Evolutionary conservation across 1,284 basidiomycete species (phyloP).

Genomic region (Omphalotus olearius): DNA sequence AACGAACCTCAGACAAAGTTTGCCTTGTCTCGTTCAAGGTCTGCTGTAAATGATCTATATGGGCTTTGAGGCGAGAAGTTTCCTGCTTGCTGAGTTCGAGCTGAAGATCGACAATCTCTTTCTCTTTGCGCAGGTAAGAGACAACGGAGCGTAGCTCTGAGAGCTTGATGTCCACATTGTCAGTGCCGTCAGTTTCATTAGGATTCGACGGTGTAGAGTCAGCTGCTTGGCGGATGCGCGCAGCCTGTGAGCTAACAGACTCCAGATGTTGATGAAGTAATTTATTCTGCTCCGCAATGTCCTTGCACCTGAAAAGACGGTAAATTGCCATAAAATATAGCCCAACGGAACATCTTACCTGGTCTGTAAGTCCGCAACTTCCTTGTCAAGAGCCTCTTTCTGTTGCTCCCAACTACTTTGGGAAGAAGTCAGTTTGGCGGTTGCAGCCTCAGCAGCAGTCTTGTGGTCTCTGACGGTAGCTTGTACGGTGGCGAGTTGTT

Average conservation of each 20-base stretch:
- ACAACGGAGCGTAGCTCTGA: constrained; percentile 80
- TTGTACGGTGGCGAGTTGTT: constrained; percentile 53
- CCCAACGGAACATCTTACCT: constrained; percentile 41
- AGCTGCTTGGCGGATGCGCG: constrained; percentile 69
- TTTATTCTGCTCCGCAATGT: constrained; percentile 74
- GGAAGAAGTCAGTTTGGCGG: constrained; percentile 64
- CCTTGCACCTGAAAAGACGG: constrained; percentile 52
- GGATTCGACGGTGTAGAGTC: constrained; percentile 41
- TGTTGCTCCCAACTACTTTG: constrained; percentile 81
- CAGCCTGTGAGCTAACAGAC: constrained; percentile 78
- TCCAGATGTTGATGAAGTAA: constrained; percentile 84
- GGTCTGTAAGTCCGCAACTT: constrained; percentile 65
- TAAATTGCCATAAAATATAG: not conserved
- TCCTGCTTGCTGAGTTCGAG: constrained; percentile 86
- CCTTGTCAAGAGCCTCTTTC: constrained; percentile 72
- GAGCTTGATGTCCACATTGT: constrained; percentile 55
- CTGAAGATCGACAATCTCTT: constrained; percentile 87
- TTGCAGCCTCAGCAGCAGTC: constrained; percentile 66
- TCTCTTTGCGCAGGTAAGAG: constrained; percentile 81
- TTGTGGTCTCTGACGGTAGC: constrained; percentile 50
- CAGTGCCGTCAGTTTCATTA: constrained; percentile 32
- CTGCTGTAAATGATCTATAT: constrained; percentile 71
- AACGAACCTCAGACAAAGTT: constrained; percentile 57
- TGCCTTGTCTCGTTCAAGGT: constrained; percentile 67
- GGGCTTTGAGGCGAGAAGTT: constrained; percentile 68